These are phyloP conservation scores for Endotrypanum monterogeii DNA, from an alignment of 208 protist species.

Conservation along the genomic window DNA sequence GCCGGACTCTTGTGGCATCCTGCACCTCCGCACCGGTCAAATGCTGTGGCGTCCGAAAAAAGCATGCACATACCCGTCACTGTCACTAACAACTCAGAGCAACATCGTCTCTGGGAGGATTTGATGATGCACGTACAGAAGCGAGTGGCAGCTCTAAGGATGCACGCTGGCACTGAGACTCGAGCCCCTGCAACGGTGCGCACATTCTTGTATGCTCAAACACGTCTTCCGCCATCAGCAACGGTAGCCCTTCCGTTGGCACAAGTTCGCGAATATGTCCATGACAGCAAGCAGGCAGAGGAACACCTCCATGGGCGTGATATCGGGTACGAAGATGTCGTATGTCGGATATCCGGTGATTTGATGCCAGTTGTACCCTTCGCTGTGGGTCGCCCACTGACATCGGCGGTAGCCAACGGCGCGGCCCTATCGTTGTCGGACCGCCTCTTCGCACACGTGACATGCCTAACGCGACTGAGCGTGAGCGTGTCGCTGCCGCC, in stretches of 20 bases:
- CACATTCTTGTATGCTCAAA: constrained; percentile 34
- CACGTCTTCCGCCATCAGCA: constrained; percentile 25
- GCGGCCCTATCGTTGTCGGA: constrained; percentile 10
- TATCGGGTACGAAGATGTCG: neutral
- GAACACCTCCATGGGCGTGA: neutral
- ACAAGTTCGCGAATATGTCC: neutral
- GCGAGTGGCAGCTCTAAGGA: neutral
- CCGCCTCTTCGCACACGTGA: constrained; percentile 24
- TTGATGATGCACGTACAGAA: constrained; percentile 1
- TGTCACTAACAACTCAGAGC: neutral
- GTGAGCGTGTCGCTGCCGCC: constrained; percentile 2
- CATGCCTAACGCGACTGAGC: constrained; percentile 30
- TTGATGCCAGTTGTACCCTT: constrained; percentile 65
- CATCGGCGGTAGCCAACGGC: neutral
- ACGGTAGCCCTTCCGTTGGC: constrained; percentile 19
- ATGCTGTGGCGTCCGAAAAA: neutral
- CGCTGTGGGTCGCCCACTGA: constrained; percentile 56
- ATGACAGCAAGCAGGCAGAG: neutral
- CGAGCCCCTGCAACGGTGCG: neutral
- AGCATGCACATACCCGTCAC: neutral
- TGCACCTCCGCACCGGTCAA: neutral
- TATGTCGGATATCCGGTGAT: constrained; percentile 55
- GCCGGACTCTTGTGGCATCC: constrained; percentile 19
- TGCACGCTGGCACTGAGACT: neutral
- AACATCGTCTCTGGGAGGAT: neutral